Evolutionary conservation across 2,329 filamentous ascomycete species (phyloP).

Genomic region (Cladosporium sp.): DNA sequence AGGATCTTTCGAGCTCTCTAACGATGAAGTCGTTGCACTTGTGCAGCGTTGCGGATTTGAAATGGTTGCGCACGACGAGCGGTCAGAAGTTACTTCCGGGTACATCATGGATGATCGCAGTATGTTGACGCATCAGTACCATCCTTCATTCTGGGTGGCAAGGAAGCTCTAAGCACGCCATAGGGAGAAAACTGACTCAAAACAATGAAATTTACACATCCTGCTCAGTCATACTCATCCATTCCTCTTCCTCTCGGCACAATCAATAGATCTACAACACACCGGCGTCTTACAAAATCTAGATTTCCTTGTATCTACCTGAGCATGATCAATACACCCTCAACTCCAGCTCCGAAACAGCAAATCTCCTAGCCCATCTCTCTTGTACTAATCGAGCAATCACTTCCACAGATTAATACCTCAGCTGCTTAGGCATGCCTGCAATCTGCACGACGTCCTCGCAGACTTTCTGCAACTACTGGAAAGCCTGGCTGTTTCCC

Average conservation of each 20-base stretch:
- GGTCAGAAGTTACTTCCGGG: constrained; percentile 59
- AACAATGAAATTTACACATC: no score
- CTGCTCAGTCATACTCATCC: no score
- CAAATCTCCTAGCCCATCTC: neutral
- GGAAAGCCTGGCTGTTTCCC: neutral
- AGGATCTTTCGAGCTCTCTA: constrained; percentile 82
- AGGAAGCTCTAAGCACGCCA: constrained; percentile 52
- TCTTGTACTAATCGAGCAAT: neutral
- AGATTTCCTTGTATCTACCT: no score
- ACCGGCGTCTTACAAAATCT: no score
- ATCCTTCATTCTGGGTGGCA: constrained; percentile 79
- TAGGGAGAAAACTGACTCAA: neutral
- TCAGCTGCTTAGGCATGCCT: no score
- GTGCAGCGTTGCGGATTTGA: constrained; percentile 72
- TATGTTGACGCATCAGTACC: constrained; percentile 81
- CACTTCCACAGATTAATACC: no score
- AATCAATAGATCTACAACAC: no score
- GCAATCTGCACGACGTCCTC: no score
- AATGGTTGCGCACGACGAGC: constrained; percentile 50
- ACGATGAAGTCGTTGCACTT: constrained; percentile 80
- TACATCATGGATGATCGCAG: constrained; percentile 84
- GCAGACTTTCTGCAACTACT: no score
- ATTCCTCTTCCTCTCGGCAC: no score
- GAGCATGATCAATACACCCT: no score
- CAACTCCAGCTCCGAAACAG: neutral